Conservation (phyloP, 2,329 filamentous ascomycete species). For the Fusarium keratoplasticum region DNA sequence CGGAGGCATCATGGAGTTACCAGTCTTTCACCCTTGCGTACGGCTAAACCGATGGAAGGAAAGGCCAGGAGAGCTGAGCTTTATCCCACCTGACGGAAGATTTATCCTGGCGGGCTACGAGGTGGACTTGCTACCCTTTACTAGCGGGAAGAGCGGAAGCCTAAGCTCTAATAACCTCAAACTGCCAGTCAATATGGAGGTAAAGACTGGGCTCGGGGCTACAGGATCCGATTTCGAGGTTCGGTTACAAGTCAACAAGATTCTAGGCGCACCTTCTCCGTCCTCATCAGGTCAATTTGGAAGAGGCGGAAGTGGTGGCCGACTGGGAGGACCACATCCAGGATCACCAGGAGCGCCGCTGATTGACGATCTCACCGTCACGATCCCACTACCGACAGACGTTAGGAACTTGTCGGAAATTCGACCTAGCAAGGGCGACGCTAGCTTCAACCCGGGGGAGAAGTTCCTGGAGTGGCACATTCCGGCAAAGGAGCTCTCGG, state of each 20-base stretch:
- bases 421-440: conserved; percentile 84
- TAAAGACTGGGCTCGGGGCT: conserved; percentile 82
- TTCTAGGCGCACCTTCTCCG: conserved; percentile 62
- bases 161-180: conserved; percentile 74
- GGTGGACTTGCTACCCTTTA: conserved; percentile 85
- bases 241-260: conserved; percentile 76
- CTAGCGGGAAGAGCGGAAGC: conserved; percentile 66
- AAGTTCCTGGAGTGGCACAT: conserved; percentile 85
- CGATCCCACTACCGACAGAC: conserved; percentile 80
- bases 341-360: conserved; percentile 69
- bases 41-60: conserved; percentile 91
- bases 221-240: conserved; percentile 90
- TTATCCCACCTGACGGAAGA: conserved; percentile 92
- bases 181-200: conserved; percentile 83
- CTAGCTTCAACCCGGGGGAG: conserved; percentile 80
- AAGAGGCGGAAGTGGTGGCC: conserved; percentile 56
- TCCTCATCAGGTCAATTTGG: conserved; percentile 53
- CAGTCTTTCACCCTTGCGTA: conserved; percentile 97
- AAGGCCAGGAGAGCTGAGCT: conserved; percentile 90
- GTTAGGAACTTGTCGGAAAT: conserved; percentile 89
- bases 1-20: conserved; percentile 80
- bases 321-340: conserved; percentile 56
- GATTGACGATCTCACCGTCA: conserved; percentile 82
- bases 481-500: conserved; percentile 78
- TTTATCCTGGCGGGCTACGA: conserved; percentile 96